Conservation (phyloP, 495 filamentous ascomycete genomes). For the Tuber microsphaerosporum region DNA sequence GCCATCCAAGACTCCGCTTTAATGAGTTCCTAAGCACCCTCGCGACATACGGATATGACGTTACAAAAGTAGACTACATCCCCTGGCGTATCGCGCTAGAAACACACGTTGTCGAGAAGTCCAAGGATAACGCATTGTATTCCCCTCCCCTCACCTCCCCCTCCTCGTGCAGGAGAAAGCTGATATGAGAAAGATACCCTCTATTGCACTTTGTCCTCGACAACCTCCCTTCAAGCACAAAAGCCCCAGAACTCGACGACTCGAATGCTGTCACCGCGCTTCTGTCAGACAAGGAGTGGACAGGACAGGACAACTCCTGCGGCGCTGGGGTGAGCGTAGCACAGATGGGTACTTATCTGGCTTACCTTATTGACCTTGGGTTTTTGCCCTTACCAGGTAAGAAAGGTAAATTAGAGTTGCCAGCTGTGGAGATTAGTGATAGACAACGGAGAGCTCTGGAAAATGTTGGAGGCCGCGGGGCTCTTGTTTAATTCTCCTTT, state of each 20-base stretch:
- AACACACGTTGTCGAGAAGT: constrained; percentile 42
- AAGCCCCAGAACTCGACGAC: constrained; percentile 75
- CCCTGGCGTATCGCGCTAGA: constrained; percentile 44
- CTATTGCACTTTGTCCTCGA: constrained; percentile 77
- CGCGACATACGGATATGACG: constrained; percentile 67
- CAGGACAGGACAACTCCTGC: constrained; percentile 55
- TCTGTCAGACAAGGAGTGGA: constrained; percentile 56
- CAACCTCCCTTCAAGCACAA: constrained; percentile 69
- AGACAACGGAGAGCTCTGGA: constrained; percentile 15
- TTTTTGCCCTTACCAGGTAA: constrained; percentile 58
- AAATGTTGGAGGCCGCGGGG: constrained; percentile 37
- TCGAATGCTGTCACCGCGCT: constrained; percentile 60
- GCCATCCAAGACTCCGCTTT: constrained; percentile 71
- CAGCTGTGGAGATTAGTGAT: constrained; percentile 27
- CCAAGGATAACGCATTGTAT: constrained; percentile 37
- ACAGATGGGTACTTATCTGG: constrained; percentile 63
- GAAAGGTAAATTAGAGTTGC: constrained; percentile 44
- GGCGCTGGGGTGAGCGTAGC: constrained; percentile 61
- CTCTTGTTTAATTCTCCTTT: constrained; percentile 15
- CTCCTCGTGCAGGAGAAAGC: background rate
- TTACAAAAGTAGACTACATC: constrained; percentile 61
- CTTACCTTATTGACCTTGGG: constrained; percentile 62
- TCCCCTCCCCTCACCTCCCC: background rate
- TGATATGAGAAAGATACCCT: constrained; percentile 53
- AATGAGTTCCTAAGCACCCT: constrained; percentile 68